Base-by-base conservation (phyloP, 2,329 filamentous ascomycete genomes). In the Aciculosporium take region DNA sequence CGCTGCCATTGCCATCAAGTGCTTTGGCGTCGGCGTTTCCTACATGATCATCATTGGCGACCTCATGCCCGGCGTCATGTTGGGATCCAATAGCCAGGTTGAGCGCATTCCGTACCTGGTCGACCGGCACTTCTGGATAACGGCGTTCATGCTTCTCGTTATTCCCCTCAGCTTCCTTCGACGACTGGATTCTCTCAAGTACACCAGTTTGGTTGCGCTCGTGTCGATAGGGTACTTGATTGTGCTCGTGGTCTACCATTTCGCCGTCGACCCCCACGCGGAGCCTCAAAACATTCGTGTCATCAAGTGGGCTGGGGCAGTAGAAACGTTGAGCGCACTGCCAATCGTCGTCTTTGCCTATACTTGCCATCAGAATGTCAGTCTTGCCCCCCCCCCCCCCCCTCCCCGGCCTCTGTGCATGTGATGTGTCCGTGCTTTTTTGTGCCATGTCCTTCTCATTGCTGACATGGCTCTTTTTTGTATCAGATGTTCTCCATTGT, bases 11-110 rank as follows among this genome's bases (percentile, higher is more conserved):
- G 87, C 89, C 10, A 79, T 98, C 56, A 98, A 98, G 60, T 98
- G 91, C 62, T 98, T 98, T 57, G 91, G 91, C 29, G 91, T 98
- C 8, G 91, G 84, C 18, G 85, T 96, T 45, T 95, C 87, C 53
- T 98, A 98, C 64, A 75, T 98, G 53, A 98, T 98, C 56, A 96
- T 98, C 55, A 96, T 98, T 51, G 91, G 91, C 39, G 91, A 98
- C 59, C 67, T 98, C 47, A 98, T 98, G 91, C 91, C 91, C 1
- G 89, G 87, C 30, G 91, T 98, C 8, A 79, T 91, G 20, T 66
- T 77, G 46, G 91, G 88, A 4, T 89, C 98, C 60, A 75, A 77
- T 46, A 71, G 74, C 37, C 73, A 74, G 17, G 74, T 71, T 15
- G 69, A 74, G 2, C 65, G 54, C 23, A 54, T 81, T 34, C 72